A percentile compares a stretch with the other conserved stretches of the same genome.
Evolutionary conservation across 352 stramenopile genomes (phyloP).

Genomic region (Phytophthora rubi): DNA sequence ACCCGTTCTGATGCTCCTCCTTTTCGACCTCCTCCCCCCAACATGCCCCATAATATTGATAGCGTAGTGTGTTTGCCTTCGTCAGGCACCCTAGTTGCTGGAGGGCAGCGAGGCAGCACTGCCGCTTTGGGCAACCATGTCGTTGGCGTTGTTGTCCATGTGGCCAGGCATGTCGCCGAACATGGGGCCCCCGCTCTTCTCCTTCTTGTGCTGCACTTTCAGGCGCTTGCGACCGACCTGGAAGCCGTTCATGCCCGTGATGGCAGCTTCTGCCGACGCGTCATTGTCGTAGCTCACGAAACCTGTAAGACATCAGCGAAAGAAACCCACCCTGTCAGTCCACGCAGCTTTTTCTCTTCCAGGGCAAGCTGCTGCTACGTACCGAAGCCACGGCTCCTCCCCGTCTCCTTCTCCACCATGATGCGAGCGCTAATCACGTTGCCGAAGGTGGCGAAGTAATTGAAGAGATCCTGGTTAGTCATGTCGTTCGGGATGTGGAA

Average conservation of each 20-base stretch:
- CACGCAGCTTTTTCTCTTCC: too few species aligned
- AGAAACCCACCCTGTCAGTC: slow-evolving; percentile 1
- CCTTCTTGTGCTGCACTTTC: slow-evolving; percentile 96
- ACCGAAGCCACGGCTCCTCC: slow-evolving; percentile 94
- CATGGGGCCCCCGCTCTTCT: slow-evolving; percentile 77
- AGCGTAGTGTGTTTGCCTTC: slow-evolving; percentile 32
- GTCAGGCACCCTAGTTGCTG: slow-evolving; percentile 38
- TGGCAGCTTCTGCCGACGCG: slow-evolving; percentile 91
- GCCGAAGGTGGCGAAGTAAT: slow-evolving; percentile 96
- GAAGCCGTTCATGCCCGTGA: slow-evolving; percentile 96
- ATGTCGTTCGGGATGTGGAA: slow-evolving; percentile 99
- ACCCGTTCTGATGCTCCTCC: slow-evolving; percentile 25
- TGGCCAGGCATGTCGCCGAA: slow-evolving; percentile 74
- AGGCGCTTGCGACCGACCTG: slow-evolving; percentile 96
- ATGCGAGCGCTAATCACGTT: slow-evolving; percentile 96
- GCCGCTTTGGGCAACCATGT: slow-evolving; percentile 46
- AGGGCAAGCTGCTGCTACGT: slow-evolving; percentile 32
- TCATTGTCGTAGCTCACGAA: slow-evolving; percentile 97
- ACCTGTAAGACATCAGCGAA: slow-evolving; percentile 48
- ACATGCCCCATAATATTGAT: slow-evolving; percentile 50
- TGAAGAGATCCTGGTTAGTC: slow-evolving; percentile 97
- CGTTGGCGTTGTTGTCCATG: slow-evolving; percentile 53
- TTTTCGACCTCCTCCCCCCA: slow-evolving; percentile 31
- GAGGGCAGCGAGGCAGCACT: slow-evolving; percentile 48
- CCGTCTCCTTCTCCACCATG: slow-evolving; percentile 97